Evolutionary conservation across 768 basidiomycete species (phyloP).

Genomic region (Chalciporus sphaerocephalus): DNA sequence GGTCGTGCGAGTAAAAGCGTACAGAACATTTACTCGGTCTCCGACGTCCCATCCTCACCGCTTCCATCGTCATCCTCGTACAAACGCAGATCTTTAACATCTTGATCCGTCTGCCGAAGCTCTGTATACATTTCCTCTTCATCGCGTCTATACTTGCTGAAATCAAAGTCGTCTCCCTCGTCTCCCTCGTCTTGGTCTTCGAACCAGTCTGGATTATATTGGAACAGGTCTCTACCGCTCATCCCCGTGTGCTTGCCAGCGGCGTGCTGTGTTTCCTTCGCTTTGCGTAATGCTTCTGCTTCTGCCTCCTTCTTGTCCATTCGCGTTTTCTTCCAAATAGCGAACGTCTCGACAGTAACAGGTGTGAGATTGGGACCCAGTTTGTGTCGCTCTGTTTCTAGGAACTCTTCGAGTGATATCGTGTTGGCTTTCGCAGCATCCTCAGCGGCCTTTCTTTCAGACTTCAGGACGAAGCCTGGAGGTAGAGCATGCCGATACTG

Average conservation of each 20-base stretch:
- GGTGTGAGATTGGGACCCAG: conserved; percentile 86
- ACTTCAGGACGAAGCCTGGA: conserved; percentile 92
- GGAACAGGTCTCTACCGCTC: conserved; percentile 96
- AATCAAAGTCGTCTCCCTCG: conserved; percentile 50
- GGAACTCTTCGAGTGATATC: conserved; percentile 93
- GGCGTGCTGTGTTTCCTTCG: conserved; percentile 74
- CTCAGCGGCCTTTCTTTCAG: conserved; percentile 86
- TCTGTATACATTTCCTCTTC: conserved; percentile 30
- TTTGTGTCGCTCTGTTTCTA: conserved; percentile 99
- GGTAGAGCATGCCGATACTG: conserved; percentile 95
- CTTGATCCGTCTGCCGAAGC: conserved; percentile 20
- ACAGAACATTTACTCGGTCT: conserved; percentile 3
- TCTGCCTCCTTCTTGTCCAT: conserved; percentile 95
- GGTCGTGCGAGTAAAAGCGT: too few species aligned
- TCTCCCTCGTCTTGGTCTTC: conserved; percentile 60
- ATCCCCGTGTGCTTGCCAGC: conserved; percentile 92
- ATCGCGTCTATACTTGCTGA: conserved; percentile 51
- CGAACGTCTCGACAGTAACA: conserved; percentile 88
- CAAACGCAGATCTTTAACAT: conserved; percentile 13
- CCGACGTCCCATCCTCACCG: conserved; percentile 5
- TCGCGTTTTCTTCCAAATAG: conserved; percentile 91
- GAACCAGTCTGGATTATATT: conserved; percentile 95
- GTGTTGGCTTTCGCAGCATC: conserved; percentile 85
- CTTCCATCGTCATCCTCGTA: conserved; percentile 19
- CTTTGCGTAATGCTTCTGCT: conserved; percentile 69